Percentiles rank a stretch among this genome's conserved stretches.
Evolutionary conservation across 192 early-diverging fungal species (phyloP).

Genomic region (Coemansia sp.): DNA sequence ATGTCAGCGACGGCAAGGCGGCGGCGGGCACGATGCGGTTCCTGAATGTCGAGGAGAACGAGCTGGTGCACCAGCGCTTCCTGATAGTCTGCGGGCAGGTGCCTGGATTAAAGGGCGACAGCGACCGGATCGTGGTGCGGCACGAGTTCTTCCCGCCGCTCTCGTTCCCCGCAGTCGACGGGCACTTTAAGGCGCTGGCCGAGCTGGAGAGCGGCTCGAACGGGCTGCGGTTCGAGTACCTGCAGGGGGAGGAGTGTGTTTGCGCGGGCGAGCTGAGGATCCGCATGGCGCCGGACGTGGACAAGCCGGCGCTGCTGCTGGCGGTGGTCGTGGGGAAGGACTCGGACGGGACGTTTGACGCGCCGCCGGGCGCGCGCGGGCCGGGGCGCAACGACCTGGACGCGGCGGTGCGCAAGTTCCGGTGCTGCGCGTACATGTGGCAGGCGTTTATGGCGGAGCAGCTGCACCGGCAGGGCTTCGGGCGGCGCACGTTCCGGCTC

Average conservation of each 20-base stretch:
- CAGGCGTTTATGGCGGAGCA: slow-evolving; percentile 72
- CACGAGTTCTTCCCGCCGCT: slow-evolving; percentile 55
- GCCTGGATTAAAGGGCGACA: slow-evolving; percentile 17
- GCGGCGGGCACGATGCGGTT: slow-evolving; percentile 19
- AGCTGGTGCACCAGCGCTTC: slow-evolving; percentile 52
- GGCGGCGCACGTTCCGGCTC: slow-evolving; percentile 64
- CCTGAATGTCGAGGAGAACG: slow-evolving; percentile 38
- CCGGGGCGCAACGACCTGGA: slow-evolving; percentile 49
- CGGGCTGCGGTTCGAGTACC: slow-evolving; percentile 52
- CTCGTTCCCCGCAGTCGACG: slow-evolving; percentile 54
- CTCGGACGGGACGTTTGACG: slow-evolving; percentile 59
- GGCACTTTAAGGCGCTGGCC: slow-evolving; percentile 60
- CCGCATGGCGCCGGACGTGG: slow-evolving; percentile 50
- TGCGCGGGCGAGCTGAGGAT: slow-evolving; percentile 37
- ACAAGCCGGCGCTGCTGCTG: slow-evolving; percentile 60
- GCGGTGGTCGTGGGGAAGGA: slow-evolving; percentile 59
- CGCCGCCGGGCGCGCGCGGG: slow-evolving; percentile 54
- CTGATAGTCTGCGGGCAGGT: slow-evolving; percentile 49
- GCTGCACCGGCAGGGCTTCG: slow-evolving; percentile 66
- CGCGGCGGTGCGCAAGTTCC: slow-evolving; percentile 55
- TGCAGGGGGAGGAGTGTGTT: slow-evolving; percentile 17
- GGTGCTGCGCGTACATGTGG: slow-evolving; percentile 68
- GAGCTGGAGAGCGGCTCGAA: slow-evolving; percentile 60
- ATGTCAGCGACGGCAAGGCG: neutral
- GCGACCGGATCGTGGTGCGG: slow-evolving; percentile 34